phyloP scores from a whole-genome alignment of 495 filamentous ascomycete species.

The Tuber umbilicatum region DNA sequence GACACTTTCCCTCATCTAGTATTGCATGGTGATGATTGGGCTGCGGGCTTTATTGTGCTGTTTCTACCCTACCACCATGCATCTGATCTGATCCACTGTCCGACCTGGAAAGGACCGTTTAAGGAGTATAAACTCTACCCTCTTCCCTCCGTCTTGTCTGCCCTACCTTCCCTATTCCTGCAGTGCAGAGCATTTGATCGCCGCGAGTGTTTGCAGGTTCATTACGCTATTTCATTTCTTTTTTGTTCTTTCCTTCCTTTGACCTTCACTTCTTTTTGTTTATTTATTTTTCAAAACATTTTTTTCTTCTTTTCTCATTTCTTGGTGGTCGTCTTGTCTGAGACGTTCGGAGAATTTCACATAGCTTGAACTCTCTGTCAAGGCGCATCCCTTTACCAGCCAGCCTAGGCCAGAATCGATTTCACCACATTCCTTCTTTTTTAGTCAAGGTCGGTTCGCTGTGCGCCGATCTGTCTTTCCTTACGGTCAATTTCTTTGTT shows the following conservation, averaged over 20 bases:
- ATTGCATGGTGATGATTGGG: background rate
- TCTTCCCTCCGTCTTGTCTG: background rate
- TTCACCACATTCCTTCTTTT: background rate
- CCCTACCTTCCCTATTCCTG: background rate
- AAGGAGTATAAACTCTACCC: background rate
- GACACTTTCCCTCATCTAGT: background rate
- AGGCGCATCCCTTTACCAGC: background rate
- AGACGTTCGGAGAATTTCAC: background rate
- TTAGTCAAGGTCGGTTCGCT: background rate
- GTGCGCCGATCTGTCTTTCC: background rate
- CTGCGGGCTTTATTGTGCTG: background rate
- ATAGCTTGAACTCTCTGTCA: background rate
- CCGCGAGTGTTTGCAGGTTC: background rate
- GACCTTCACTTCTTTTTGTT: constrained; percentile 1
- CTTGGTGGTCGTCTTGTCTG: background rate
- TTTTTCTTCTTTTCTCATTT: background rate
- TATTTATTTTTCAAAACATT: background rate
- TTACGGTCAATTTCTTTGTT: background rate
- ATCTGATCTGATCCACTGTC: background rate
- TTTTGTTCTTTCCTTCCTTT: background rate
- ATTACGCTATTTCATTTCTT: background rate
- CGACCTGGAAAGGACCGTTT: background rate
- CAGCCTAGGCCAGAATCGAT: background rate
- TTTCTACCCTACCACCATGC: background rate
- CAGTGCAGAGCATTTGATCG: background rate